phyloP scores from a whole-genome alignment of 2,329 filamentous ascomycete species.

The Colletotrichum liriopes region DNA sequence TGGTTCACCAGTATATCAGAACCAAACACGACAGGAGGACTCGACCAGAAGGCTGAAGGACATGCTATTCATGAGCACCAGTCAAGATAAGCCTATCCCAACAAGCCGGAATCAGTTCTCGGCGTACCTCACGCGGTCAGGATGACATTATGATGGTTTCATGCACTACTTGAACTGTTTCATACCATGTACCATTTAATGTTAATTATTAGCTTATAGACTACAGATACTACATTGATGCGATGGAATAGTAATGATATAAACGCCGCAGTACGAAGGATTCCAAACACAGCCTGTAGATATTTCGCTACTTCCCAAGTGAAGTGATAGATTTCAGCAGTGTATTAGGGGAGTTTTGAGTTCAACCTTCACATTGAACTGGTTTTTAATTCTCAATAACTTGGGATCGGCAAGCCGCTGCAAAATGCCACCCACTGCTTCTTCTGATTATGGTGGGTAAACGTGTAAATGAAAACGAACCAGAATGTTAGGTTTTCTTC shows the following conservation, averaged over 20 bases:
- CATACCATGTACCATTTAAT: neutral
- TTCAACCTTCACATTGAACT: no score
- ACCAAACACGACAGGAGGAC: constrained; percentile 1
- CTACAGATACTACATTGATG: neutral
- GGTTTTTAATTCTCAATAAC: no score
- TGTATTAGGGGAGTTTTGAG: no score
- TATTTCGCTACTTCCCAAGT: neutral
- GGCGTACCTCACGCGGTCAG: neutral
- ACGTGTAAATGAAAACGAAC: no score
- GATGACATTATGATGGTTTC: neutral
- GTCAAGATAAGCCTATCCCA: neutral
- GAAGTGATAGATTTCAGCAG: no score
- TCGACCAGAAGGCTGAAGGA: constrained; percentile 12
- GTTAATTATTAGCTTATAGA: neutral
- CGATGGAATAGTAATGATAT: neutral
- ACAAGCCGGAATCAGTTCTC: neutral
- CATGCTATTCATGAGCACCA: neutral
- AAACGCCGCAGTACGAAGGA: neutral
- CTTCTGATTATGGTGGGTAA: no score
- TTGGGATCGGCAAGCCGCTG: no score
- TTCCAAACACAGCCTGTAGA: neutral
- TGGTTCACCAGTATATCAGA: neutral
- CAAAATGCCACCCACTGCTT: no score
- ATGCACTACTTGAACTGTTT: neutral
- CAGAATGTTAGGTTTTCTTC: no score